Conservation (phyloP, 345 rosid species). For the Luvunga scandens region DNA sequence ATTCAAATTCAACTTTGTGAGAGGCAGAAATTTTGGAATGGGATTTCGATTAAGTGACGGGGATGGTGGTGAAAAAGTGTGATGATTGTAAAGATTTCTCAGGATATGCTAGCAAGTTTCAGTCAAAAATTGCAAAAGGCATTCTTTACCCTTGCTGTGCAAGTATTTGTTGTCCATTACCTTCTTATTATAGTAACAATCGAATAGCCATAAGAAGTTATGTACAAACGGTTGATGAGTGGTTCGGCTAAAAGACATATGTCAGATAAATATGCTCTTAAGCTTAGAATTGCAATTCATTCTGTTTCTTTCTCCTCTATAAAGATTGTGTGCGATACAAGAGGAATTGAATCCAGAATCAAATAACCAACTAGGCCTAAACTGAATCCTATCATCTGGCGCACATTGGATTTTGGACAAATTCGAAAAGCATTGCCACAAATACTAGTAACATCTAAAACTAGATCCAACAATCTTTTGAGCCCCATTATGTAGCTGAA, state of each 20-base stretch:
- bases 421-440: background rate
- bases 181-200: background rate
- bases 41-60: background rate
- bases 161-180: background rate
- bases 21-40: background rate
- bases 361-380: background rate
- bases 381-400: background rate
- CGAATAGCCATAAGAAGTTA: background rate
- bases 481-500: background rate
- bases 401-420: background rate
- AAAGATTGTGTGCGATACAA: background rate
- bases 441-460: background rate
- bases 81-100: background rate
- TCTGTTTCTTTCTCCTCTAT: background rate
- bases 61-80: background rate
- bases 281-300: background rate
- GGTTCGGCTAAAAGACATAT: background rate
- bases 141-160: background rate
- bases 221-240: background rate
- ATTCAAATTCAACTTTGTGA: no score
- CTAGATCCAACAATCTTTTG: background rate
- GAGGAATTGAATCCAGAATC: background rate
- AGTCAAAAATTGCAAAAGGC: background rate
- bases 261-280: background rate
- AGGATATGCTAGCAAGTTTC: background rate